These are phyloP conservation scores for Scytalidium sp. DNA, from an alignment of 2,329 filamentous ascomycete genomes.

Conservation along the genomic window DNA sequence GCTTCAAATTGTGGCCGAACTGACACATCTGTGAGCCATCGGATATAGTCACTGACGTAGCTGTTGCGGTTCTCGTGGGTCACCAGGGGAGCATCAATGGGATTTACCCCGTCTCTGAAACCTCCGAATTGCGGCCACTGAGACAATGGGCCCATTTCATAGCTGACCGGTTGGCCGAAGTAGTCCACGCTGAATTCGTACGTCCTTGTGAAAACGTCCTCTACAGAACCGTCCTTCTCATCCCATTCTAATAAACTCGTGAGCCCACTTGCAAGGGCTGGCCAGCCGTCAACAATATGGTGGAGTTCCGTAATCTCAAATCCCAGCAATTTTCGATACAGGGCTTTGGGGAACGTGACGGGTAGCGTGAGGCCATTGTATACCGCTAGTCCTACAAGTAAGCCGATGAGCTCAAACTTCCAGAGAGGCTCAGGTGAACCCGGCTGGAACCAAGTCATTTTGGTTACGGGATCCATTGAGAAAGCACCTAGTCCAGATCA, in stretches of 20 bases:
- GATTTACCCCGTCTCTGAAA: conserved; percentile 30
- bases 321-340: conserved; percentile 78
- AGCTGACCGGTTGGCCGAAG: conserved; percentile 54
- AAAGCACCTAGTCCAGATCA: conserved; percentile 56
- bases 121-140: conserved; percentile 53
- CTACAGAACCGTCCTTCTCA: conserved; percentile 69
- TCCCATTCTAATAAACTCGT: conserved; percentile 73
- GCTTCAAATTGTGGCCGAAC: conserved; percentile 74
- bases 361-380: conserved; percentile 93
- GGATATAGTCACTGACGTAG: conserved; percentile 82
- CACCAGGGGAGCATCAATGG: conserved; percentile 62
- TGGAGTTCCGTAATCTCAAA: conserved; percentile 67
- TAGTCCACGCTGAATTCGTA: conserved; percentile 76
- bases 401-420: conserved; percentile 85
- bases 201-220: conserved; percentile 77
- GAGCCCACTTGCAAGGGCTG: conserved; percentile 72
- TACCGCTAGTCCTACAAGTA: conserved; percentile 84
- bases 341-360: conserved; percentile 78
- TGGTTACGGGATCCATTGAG: conserved; percentile 70
- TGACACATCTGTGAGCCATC: conserved; percentile 76
- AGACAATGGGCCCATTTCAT: conserved; percentile 44
- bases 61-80: conserved; percentile 74
- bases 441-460: conserved; percentile 85
- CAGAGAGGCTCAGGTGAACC: conserved; percentile 78
- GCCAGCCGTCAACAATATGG: conserved; percentile 86